A percentile compares a stretch with the other conserved stretches of the same genome.
Conservation (phyloP, 768 basidiomycete species). For the Boletus fagicola region DNA sequence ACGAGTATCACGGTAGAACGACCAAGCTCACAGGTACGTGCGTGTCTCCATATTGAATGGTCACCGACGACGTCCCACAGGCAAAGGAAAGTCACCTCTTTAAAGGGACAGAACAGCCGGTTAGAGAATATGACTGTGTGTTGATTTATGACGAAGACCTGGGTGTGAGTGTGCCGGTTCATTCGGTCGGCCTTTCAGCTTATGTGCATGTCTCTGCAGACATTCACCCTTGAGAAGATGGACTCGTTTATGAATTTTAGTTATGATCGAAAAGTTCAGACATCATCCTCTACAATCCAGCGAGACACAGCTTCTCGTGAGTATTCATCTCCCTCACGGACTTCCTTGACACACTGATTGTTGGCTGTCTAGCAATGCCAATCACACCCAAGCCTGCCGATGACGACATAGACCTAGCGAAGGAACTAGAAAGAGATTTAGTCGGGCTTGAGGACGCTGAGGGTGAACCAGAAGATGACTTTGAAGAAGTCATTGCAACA, state of each 20-base stretch:
- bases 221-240: slow-evolving; percentile 71
- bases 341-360: slow-evolving; percentile 2
- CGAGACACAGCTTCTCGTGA: slow-evolving; percentile 24
- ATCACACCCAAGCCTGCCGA: slow-evolving; percentile 25
- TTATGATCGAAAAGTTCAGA: slow-evolving; percentile 46
- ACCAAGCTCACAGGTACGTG: slow-evolving; percentile 57
- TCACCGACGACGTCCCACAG: slow-evolving; percentile 32
- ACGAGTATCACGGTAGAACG: slow-evolving; percentile 62
- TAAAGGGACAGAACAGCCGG: slow-evolving; percentile 52
- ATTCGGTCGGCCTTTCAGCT: neutral
- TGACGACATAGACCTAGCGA: slow-evolving; percentile 29
- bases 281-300: slow-evolving; percentile 21
- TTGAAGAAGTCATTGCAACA: slow-evolving; percentile 40
- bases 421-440: slow-evolving; percentile 29
- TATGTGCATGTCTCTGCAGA: slow-evolving; percentile 40
- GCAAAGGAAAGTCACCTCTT: slow-evolving; percentile 54
- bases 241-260: slow-evolving; percentile 61
- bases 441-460: slow-evolving; percentile 36
- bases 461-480: slow-evolving; percentile 44
- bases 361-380: slow-evolving; percentile 16
- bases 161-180: slow-evolving; percentile 48
- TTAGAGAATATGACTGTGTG: slow-evolving; percentile 73
- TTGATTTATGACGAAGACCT: slow-evolving; percentile 77
- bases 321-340: neutral
- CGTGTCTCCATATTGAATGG: neutral